Evolutionary conservation across 2,329 filamentous ascomycete species (phyloP).

Genomic region (Amesomyces nigricolor): DNA sequence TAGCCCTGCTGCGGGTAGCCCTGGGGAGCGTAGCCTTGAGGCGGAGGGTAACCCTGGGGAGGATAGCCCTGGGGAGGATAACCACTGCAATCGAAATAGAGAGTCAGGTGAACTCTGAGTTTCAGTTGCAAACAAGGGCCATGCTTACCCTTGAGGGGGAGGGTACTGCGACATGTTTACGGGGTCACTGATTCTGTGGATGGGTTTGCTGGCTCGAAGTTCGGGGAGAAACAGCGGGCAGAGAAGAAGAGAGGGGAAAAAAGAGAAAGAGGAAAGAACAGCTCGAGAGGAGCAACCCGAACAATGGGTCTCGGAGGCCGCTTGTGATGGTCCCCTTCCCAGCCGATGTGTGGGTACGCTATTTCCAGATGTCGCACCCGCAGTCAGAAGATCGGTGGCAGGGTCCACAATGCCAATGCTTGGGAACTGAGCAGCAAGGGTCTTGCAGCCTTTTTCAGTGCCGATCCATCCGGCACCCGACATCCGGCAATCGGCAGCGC

Average conservation of each 20-base stretch:
- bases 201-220: not conserved
- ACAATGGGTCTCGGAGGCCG: not conserved
- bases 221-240: not conserved
- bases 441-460: not conserved
- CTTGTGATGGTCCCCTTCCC: not conserved
- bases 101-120: not conserved
- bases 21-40: slow-evolving; percentile 13
- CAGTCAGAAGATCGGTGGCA: not conserved
- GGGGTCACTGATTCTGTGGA: not conserved
- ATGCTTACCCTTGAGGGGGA: slow-evolving; percentile 5
- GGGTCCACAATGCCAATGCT: slow-evolving; percentile 7
- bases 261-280: not conserved
- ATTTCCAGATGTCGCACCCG: not conserved
- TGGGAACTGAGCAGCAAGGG: not conserved
- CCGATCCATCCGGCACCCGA: slow-evolving; percentile 4
- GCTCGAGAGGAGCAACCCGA: not conserved
- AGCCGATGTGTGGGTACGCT: slow-evolving; percentile 7
- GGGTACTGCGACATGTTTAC: slow-evolving; percentile 11
- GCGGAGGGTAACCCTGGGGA: slow-evolving; percentile 12
- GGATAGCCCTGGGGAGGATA: not conserved
- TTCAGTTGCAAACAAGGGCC: not conserved
- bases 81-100: not conserved
- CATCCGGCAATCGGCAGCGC: too few species aligned
- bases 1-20: slow-evolving; percentile 17
- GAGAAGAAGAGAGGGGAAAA: not conserved